Base-by-base conservation (phyloP, 768 basidiomycete species). In the Candolleomyces aberdarensis region DNA sequence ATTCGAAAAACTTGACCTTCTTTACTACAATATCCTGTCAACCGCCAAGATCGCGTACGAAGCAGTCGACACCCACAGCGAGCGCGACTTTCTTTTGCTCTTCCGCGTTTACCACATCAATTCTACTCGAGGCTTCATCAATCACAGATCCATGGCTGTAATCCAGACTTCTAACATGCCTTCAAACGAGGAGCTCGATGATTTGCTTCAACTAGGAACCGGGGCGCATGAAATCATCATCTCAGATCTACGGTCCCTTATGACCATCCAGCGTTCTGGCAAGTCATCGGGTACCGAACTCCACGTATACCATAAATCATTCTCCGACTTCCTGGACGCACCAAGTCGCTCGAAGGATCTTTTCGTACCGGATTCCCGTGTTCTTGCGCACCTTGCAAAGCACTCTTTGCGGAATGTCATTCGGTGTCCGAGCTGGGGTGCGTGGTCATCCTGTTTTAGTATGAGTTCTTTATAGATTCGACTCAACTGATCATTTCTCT, bases 21-120 rank as follows among this genome's bases (percentile, higher is more conserved):
- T 63, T n/a, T 60, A 63, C 19, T 47, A 41, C 10, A 46, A 50
- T 17, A 63, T 63, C 36, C 9, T 63, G 29, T 19, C n/a, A 8
- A 9, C n/a, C 20, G 49, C 49, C 7, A 51, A 51, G 49, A 9
- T 51, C 4, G 49, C 49, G 15, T 51, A 51, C 49, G 49, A 51
- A 31, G 29, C 20, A 14, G 49, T 51, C 15, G 49, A 51, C 49
- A 51, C 49, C 49, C 17, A 51, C 49, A 10, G 10, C 5, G 1
- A 7, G 6, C 49, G 14, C 5, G 29, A 22, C 13, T 51, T 51
- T 31, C 49, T 51, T 5, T 22, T 51, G 7, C n/a, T 51, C 26
- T 22, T 51, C 29, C 19, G 19, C 5, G 49, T n/a, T 15, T 29
- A 51, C 29, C 19, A 14, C 8, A 20, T 51, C 20, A 20, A 36